These are phyloP conservation scores for Amanita polypyramis DNA, from an alignment of 768 basidiomycete species.

Conservation along the genomic window DNA sequence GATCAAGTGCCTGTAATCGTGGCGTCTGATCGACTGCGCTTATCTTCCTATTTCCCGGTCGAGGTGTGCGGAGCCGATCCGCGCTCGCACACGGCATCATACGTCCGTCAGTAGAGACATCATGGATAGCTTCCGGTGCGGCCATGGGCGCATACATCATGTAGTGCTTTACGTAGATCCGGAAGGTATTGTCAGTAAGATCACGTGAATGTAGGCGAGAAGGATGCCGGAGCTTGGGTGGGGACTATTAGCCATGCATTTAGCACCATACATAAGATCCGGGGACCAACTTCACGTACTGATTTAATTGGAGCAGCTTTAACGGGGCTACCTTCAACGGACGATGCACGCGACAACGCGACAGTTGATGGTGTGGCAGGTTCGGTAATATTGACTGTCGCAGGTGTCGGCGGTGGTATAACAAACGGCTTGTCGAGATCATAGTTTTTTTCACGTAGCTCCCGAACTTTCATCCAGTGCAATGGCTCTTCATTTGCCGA, in stretches of 20 bases:
- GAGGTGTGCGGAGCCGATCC: neutral
- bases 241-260: slow-evolving; percentile 6
- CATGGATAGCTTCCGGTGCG: slow-evolving; percentile 8
- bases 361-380: slow-evolving; percentile 7
- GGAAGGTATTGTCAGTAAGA: slow-evolving; percentile 61
- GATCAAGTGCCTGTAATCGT: slow-evolving; percentile 8
- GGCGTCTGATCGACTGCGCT: slow-evolving; percentile 15
- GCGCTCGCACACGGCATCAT: slow-evolving; percentile 10
- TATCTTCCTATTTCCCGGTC: neutral
- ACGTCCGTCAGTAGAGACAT: slow-evolving; percentile 10
- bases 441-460: slow-evolving; percentile 45
- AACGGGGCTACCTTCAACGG: slow-evolving; percentile 18
- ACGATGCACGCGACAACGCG: slow-evolving; percentile 10
- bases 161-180: slow-evolving; percentile 70
- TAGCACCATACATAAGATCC: neutral
- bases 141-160: slow-evolving; percentile 46
- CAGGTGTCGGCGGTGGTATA: slow-evolving; percentile 23
- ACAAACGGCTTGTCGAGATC: slow-evolving; percentile 37
- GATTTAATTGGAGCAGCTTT: slow-evolving; percentile 12
- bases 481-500: slow-evolving; percentile 48
- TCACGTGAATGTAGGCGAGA: slow-evolving; percentile 56
- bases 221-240: slow-evolving; percentile 58
- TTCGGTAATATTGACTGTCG: slow-evolving; percentile 6
- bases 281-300: slow-evolving; percentile 3
- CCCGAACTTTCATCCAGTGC: slow-evolving; percentile 43